Evolutionary conservation across 2,329 filamentous ascomycete genomes (phyloP), one percentile per base, ranked within the genome.

Genomic region (Sporothrix dimorphospora): DNA sequence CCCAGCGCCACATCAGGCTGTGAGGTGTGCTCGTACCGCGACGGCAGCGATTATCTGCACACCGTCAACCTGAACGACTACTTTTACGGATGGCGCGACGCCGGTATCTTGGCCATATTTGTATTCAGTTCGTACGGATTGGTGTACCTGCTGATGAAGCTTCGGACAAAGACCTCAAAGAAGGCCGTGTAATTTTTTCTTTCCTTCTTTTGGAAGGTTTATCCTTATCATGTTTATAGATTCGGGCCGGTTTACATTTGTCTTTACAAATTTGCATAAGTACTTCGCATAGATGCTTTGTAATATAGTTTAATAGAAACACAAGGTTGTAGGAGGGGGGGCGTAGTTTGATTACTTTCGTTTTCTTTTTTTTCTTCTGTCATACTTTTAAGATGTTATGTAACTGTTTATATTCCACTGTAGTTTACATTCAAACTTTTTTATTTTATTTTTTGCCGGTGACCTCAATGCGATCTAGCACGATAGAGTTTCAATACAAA

Each of bases 81-180:
- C 75, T 87, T 84, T 73, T 89, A 89, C 75, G 90, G 89, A 0
- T 92, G 90, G 91, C 84, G 91, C 69, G 84, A 92, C 66, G 71
- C 88, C 0, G 90, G 77, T 0, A 89, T 91, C 65, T 83, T 87
- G 2, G 85, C 85, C 3, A 80, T 88, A 11, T 90, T 90, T 75
- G 85, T 82, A 0, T 73, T 88, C 61, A 86, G 83, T 72, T 86
- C 84, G 1, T 91, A 90, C 71, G 78, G 77, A 0, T 47, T 85
- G 65, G 84, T 85, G 11, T 85, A 82, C 72, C 71, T 75, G 2
- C 76, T 85, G 57, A 85, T 85, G 83, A 85, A 85, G 79, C 78
- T 85, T 51, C 78, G 84, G 27, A 85, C 83, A 12, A 85, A 85
- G 80, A 80, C 80, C 5, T 83, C 83, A 3, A 85, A 85, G 79